Percentiles rank a stretch among this genome's conserved stretches.
Evolutionary conservation across 495 filamentous ascomycete species (phyloP).

Genomic region (Aspergillus haitiensis): DNA sequence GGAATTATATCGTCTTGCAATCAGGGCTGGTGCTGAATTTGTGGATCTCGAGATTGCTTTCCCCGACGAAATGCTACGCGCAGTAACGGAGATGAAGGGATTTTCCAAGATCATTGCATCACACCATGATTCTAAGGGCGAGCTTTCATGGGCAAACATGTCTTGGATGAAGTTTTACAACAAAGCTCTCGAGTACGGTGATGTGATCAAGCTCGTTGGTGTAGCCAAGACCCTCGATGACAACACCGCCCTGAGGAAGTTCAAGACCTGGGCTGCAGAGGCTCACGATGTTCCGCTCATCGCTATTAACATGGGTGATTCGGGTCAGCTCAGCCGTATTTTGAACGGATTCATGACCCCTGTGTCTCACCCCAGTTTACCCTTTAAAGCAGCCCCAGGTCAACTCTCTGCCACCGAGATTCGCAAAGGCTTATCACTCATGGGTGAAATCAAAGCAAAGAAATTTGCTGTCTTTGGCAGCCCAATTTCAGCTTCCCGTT

Average conservation of each 20-base stretch:
- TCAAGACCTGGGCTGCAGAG: slow-evolving; percentile 71
- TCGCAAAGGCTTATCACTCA: slow-evolving; percentile 67
- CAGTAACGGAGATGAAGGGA: slow-evolving; percentile 66
- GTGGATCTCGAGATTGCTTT: slow-evolving; percentile 91
- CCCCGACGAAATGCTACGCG: slow-evolving; percentile 67
- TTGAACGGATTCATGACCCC: slow-evolving; percentile 93
- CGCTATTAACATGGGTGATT: slow-evolving; percentile 91
- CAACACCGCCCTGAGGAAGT: slow-evolving; percentile 81
- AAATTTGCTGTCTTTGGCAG: slow-evolving; percentile 85
- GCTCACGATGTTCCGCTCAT: slow-evolving; percentile 80
- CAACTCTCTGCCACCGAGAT: slow-evolving; percentile 93
- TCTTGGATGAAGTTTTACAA: slow-evolving; percentile 89
- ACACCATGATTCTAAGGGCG: slow-evolving; percentile 82
- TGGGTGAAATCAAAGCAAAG: slow-evolving; percentile 76
- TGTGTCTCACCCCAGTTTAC: slow-evolving; percentile 84
- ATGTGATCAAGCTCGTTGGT: slow-evolving; percentile 93
- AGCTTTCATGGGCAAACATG: slow-evolving; percentile 82
- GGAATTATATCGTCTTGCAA: slow-evolving; percentile 71
- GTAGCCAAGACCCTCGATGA: slow-evolving; percentile 74
- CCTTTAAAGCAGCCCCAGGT: slow-evolving; percentile 91
- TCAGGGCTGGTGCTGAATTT: slow-evolving; percentile 85
- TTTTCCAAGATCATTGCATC: slow-evolving; percentile 86
- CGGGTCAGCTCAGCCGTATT: slow-evolving; percentile 86
- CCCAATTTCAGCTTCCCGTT: slow-evolving; percentile 76
- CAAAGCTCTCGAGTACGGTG: slow-evolving; percentile 78